Conservation (phyloP, 352 stramenopile species). For the Plasmopara muralis region DNA sequence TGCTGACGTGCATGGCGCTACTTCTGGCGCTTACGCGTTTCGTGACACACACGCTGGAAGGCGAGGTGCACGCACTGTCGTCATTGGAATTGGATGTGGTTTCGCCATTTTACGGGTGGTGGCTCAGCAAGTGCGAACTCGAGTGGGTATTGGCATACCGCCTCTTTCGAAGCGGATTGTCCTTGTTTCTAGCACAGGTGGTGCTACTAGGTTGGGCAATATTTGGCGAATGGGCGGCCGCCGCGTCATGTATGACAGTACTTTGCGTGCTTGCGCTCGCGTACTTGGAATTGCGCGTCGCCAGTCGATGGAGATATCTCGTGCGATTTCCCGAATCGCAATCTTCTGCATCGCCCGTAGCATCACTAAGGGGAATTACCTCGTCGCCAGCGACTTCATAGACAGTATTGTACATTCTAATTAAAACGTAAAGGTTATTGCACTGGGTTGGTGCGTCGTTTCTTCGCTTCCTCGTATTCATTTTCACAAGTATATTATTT, state of each 20-base stretch:
- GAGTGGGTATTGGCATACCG: slow-evolving; percentile 66
- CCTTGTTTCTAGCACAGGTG: slow-evolving; percentile 55
- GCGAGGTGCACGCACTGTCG: slow-evolving; percentile 48
- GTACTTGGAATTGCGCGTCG: slow-evolving; percentile 58
- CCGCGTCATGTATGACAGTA: slow-evolving; percentile 41
- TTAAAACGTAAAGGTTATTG: no score
- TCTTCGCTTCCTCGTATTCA: no score
- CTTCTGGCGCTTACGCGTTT: slow-evolving; percentile 67
- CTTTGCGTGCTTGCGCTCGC: slow-evolving; percentile 36
- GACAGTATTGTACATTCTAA: neutral
- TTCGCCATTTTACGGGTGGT: slow-evolving; percentile 72
- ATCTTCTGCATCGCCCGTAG: slow-evolving; percentile 8
- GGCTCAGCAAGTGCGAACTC: slow-evolving; percentile 58
- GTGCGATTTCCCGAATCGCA: slow-evolving; percentile 47
- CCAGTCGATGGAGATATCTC: slow-evolving; percentile 65
- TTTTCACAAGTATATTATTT: no score
- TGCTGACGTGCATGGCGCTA: slow-evolving; percentile 62
- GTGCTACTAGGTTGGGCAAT: slow-evolving; percentile 52
- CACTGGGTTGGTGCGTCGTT: no score
- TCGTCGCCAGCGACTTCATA: slow-evolving; percentile 11
- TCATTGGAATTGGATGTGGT: slow-evolving; percentile 59
- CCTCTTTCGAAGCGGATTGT: slow-evolving; percentile 50
- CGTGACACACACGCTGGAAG: slow-evolving; percentile 66
- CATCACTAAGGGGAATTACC: neutral
- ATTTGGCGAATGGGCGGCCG: slow-evolving; percentile 44